phyloP scores from a whole-genome alignment of 441 rosid species.

The Hypseocharis bilobata region DNA sequence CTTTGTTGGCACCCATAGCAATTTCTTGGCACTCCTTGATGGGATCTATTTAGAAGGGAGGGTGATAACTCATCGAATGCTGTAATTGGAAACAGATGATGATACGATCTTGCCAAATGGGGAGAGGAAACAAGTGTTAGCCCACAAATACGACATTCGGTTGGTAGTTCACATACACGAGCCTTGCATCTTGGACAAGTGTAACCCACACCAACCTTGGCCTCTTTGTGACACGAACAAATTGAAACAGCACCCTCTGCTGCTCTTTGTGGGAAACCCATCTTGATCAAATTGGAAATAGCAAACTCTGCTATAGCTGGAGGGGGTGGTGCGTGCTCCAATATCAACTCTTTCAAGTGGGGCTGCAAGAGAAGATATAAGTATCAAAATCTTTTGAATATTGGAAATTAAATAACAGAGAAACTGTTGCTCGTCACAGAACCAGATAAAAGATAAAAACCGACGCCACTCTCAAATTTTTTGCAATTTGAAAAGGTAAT shows the following conservation, averaged over 20 bases:
- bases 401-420: neutral
- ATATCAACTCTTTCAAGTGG: slow-evolving; percentile 64
- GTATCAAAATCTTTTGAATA: neutral
- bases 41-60: slow-evolving; percentile 28
- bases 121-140: slow-evolving; percentile 89
- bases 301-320: slow-evolving; percentile 95
- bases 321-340: slow-evolving; percentile 95
- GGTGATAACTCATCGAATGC: slow-evolving; percentile 64
- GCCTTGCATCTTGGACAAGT: slow-evolving; percentile 92
- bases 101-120: slow-evolving; percentile 89
- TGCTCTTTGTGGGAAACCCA: slow-evolving; percentile 92
- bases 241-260: slow-evolving; percentile 75
- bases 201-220: slow-evolving; percentile 70
- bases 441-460: too few relatives aligned
- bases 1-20: slow-evolving; percentile 78
- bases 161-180: slow-evolving; percentile 73
- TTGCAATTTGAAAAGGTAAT: neutral
- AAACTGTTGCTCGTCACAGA: neutral
- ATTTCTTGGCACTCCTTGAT: slow-evolving; percentile 28
- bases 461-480: neutral
- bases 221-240: slow-evolving; percentile 84
- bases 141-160: slow-evolving; percentile 78
- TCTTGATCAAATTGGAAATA: slow-evolving; percentile 65
- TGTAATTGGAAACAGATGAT: slow-evolving; percentile 79
- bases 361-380: slow-evolving; percentile 32